Evolutionary conservation across 2,329 filamentous ascomycete genomes (phyloP), one percentile per base, ranked within the genome.

Genomic region (Magnaporthales sp.): DNA sequence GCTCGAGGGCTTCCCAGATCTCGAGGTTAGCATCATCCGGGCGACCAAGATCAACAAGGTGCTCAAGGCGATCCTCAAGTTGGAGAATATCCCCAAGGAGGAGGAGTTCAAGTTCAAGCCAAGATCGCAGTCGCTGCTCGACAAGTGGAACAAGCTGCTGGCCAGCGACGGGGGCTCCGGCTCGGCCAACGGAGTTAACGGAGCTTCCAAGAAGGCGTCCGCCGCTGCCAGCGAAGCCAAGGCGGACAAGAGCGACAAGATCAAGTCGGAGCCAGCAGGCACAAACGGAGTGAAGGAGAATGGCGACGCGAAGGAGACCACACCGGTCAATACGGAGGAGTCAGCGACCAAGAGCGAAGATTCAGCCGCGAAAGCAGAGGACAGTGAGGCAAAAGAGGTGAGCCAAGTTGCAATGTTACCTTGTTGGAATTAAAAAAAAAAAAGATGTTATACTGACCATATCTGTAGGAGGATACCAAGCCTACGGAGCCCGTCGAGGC

Each of bases 11-110:
- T 89, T 83, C 76, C 80, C 86, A 1, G 91, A 96, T 70, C 86
- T 98, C 4, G 94, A 98, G 75, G 92, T 91, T 31, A 88, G 88
- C 70, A 95, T 97, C 72, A 97, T 98, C 73, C 88, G 91, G 70
- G 83, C 81, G 15, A 99, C 95, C 69, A 99, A 98, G 84, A 97
- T 99, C 78, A 94, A 98, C 86, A 99, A 99, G 81, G 94, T 99
- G 11, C 84, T 99, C 67, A 97, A 96, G 81, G 93, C 90, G 4
- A 95, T 99, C 71, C 82, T 97, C 73, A 97, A 97, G 81, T 83
- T 99, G 9, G 85, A 89, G 60, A 84, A 84, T 3, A 96, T 99
- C 71, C 93, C 93, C 5, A 89, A 89, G 68, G 95, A 99, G 70
- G 91, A 93, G 46, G 91, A 96, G 71, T 96, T 90, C 77, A 81